Percentiles rank a stretch among this genome's conserved stretches.
Conservation (phyloP, 768 basidiomycete genomes). For the Suillus occidentalis region DNA sequence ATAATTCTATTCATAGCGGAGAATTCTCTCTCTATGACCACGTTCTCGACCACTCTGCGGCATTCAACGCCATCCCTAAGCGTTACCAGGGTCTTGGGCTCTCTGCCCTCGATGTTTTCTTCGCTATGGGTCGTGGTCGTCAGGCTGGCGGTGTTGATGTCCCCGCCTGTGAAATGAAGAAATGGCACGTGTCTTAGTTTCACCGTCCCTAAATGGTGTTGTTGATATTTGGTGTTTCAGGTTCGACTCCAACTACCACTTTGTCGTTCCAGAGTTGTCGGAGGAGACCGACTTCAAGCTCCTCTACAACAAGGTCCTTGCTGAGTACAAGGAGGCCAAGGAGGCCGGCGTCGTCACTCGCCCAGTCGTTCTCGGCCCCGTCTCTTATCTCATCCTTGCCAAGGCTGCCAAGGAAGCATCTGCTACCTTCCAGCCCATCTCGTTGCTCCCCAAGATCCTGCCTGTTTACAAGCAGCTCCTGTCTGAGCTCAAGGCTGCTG, state of each 20-base stretch:
- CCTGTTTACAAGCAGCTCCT: constrained; percentile 92
- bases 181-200: constrained; percentile 66
- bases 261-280: constrained; percentile 95
- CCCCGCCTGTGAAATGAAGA: constrained; percentile 98
- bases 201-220: not conserved
- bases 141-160: constrained; percentile 95
- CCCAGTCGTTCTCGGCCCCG: constrained; percentile 92
- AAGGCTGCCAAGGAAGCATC: constrained; percentile 86
- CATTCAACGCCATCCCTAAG: constrained; percentile 96
- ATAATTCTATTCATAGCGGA: constrained; percentile 55
- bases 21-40: constrained; percentile 99
- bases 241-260: constrained; percentile 99
- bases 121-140: constrained; percentile 99
- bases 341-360: constrained; percentile 86
- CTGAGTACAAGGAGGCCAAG: constrained; percentile 94
- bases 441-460: constrained; percentile 84
- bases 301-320: constrained; percentile 91
- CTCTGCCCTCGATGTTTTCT: constrained; percentile 91
- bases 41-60: constrained; percentile 93
- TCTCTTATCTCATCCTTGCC: constrained; percentile 93
- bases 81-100: constrained; percentile 87
- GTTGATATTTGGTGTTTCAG: constrained; percentile 38
- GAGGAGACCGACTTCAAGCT: constrained; percentile 92
- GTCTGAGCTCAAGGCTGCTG: constrained; percentile 86
- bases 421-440: constrained; percentile 86